These are phyloP conservation scores for Phytophthora pinifolia DNA, from an alignment of 352 stramenopile species.

Conservation along the genomic window DNA sequence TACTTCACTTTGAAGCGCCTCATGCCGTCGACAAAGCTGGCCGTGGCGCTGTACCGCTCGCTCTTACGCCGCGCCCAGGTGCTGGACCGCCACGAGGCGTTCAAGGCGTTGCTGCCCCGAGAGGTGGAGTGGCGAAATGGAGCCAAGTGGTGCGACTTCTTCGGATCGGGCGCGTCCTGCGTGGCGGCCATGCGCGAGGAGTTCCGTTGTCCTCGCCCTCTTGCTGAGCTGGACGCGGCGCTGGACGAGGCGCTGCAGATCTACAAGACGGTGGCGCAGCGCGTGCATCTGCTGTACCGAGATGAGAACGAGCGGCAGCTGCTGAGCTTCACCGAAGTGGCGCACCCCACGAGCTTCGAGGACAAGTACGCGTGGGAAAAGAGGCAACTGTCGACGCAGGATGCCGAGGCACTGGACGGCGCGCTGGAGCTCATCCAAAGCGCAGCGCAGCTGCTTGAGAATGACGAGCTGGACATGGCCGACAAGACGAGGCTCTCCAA, in stretches of 20 bases:
- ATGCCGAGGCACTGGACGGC: slow-evolving; percentile 34
- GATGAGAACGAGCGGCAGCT: slow-evolving; percentile 49
- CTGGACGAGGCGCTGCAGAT: slow-evolving; percentile 69
- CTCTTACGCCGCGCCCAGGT: slow-evolving; percentile 67
- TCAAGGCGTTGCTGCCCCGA: slow-evolving; percentile 72
- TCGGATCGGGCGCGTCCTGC: slow-evolving; percentile 50
- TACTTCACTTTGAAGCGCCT: slow-evolving; percentile 15
- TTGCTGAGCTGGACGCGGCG: slow-evolving; percentile 26
- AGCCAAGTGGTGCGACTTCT: slow-evolving; percentile 66
- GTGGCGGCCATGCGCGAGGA: slow-evolving; percentile 48
- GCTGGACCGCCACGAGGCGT: slow-evolving; percentile 53
- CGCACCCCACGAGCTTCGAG: slow-evolving; percentile 37
- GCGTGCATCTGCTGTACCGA: slow-evolving; percentile 60
- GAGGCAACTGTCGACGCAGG: slow-evolving; percentile 18
- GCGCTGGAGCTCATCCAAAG: slow-evolving; percentile 63
- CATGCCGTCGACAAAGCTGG: slow-evolving; percentile 55
- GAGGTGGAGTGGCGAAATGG: slow-evolving; percentile 57
- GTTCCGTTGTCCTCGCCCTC: slow-evolving; percentile 35
- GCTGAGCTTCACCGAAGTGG: slow-evolving; percentile 36
- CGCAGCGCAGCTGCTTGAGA: slow-evolving; percentile 45
- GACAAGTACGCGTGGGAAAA: slow-evolving; percentile 59
- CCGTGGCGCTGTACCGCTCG: slow-evolving; percentile 69
- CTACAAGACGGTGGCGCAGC: slow-evolving; percentile 63
- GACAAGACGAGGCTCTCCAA: slow-evolving; percentile 63
- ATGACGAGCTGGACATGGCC: slow-evolving; percentile 38